Base-by-base conservation (phyloP, 2,329 filamentous ascomycete genomes). In the Pseudogymnoascus sp. region DNA sequence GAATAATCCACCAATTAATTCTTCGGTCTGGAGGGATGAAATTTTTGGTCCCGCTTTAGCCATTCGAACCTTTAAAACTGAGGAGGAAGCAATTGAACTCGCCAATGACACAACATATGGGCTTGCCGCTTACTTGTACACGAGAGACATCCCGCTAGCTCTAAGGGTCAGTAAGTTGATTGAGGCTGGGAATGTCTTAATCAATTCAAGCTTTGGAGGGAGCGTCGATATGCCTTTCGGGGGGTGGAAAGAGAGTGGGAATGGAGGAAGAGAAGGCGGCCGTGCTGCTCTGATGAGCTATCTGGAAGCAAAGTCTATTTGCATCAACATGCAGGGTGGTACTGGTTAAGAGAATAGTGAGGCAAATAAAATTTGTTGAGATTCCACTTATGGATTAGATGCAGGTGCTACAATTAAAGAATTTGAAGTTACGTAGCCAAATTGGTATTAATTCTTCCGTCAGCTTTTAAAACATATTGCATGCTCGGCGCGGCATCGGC, bases 161-260 rank as follows among this genome's bases (percentile, higher is more conserved):
- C 87, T 86, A 82, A 78, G 86, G 64, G 74, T 89, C 70, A 76
- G 88, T 63, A 86, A 89, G 77, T 86, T 83, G 67, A 72, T 89
- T 35, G 85, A 89, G 71, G 86, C 86, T 4, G 86, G 86, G 3
- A 89, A 88, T 86, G 85, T 89, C 69, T 86, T 86, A 13, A 76
- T 86, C 75, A 86, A 86, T 68, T 84, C 81, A 63, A 81, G 86
- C 88, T 13, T 64, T 50, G 35, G 66, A 11, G 67, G 64, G 31
- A 66, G 62, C 3, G 61, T 53, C 16, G 67, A 66, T 47, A 62
- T 50, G 62, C 66, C 68, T 16, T 95, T 95, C 71, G 90, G 90
- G 14, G 90, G 90, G 68, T 86, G 95, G 56, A 95, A 95, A 77
- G 81, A 92, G 77, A 90, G 86, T 69, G 90, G 90, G 1, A 93